Conservation (phyloP, 2,329 filamentous ascomycete genomes). For the Epichloe typhina region DNA sequence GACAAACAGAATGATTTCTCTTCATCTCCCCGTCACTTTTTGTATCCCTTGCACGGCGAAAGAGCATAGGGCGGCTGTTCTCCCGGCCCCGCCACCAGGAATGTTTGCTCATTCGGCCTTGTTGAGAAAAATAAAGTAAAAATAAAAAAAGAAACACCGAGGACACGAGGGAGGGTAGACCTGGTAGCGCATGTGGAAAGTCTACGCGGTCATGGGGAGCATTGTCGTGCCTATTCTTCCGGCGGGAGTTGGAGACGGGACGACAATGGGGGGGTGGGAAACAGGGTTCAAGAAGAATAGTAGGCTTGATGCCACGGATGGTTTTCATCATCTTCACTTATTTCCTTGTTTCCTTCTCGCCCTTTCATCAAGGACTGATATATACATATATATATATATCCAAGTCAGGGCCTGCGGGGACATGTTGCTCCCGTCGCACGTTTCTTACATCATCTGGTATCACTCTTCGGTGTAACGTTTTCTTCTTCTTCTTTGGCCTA, state of each 20-base stretch:
- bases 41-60: neutral
- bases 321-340: neutral
- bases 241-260: neutral
- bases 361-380: neutral
- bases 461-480: neutral
- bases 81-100: no score
- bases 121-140: no score
- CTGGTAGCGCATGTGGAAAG: neutral
- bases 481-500: neutral
- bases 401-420: no score
- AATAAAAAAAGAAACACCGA: no score
- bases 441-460: no score
- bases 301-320: neutral
- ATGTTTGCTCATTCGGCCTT: neutral
- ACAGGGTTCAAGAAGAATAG: neutral
- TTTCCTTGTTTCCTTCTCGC: neutral
- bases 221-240: neutral
- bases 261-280: neutral
- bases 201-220: neutral
- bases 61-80: no score
- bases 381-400: no score
- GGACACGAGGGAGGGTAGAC: no score
- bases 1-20: neutral
- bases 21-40: neutral
- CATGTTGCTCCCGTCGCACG: no score